These are phyloP conservation scores for Viridothelium virens DNA, from an alignment of 495 filamentous ascomycete species.

Conservation along the genomic window DNA sequence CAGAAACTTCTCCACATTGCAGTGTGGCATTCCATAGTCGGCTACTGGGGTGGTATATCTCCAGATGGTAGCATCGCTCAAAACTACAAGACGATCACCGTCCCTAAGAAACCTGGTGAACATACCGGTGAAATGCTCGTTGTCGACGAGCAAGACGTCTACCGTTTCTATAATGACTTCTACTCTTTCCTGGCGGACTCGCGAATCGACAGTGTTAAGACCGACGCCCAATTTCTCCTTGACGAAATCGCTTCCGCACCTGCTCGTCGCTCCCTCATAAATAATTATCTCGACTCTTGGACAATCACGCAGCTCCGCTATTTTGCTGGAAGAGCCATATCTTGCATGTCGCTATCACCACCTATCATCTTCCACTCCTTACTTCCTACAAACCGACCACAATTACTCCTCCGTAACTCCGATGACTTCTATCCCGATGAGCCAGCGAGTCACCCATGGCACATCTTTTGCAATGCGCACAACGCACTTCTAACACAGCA, in stretches of 20 bases:
- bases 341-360: conserved; percentile 85
- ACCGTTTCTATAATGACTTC: conserved; percentile 81
- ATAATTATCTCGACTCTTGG: conserved; percentile 82
- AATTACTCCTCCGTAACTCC: conserved; percentile 70
- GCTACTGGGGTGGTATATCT: conserved; percentile 90
- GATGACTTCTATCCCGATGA: conserved; percentile 90
- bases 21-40: conserved; percentile 85
- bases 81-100: conserved; percentile 67
- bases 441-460: conserved; percentile 75
- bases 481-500: conserved; percentile 74
- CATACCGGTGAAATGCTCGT: conserved; percentile 61
- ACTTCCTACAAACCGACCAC: conserved; percentile 61
- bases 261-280: conserved; percentile 59
- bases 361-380: conserved; percentile 78
- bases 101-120: conserved; percentile 48
- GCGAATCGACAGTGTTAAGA: conserved; percentile 79
- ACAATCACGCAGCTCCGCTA: conserved; percentile 63
- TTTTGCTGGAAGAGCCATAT: conserved; percentile 70
- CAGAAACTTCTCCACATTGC: conserved; percentile 73
- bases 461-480: conserved; percentile 88
- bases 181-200: conserved; percentile 64
- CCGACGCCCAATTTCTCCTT: conserved; percentile 81
- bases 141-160: conserved; percentile 64
- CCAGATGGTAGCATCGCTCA: conserved; percentile 62
- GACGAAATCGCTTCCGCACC: conserved; percentile 63